Evolutionary conservation across 805 yeast genomes (phyloP).

Genomic region (Sugiyamaella marilandica): DNA sequence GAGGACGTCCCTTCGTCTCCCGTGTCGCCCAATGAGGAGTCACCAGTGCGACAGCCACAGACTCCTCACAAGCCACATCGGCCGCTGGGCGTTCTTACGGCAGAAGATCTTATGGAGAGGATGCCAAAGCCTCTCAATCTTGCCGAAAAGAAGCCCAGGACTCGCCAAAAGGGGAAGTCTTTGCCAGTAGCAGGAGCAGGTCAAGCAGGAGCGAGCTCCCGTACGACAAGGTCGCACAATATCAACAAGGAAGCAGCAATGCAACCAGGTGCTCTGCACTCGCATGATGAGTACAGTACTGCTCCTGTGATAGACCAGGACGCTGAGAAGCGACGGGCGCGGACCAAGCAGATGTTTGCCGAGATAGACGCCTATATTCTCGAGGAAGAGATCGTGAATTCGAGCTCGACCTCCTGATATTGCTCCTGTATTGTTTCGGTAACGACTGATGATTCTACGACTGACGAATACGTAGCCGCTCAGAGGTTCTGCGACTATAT

Average conservation of each 20-base stretch:
- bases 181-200: not conserved
- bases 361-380: constrained; percentile 20
- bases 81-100: not conserved
- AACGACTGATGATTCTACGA: not conserved
- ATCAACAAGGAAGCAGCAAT: not conserved
- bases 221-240: not conserved
- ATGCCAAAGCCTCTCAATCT: not conserved
- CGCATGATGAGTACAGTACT: not conserved
- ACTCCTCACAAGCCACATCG: not conserved
- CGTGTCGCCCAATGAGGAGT: not conserved
- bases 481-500: not conserved
- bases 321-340: not conserved
- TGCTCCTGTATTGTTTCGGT: not conserved
- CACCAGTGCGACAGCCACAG: not conserved
- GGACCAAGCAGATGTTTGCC: constrained; percentile 15
- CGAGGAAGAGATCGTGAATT: constrained; percentile 11
- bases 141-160: not conserved
- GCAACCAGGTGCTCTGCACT: not conserved
- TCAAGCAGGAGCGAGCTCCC: not conserved
- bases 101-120: not conserved
- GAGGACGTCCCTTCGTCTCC: constrained; percentile 4
- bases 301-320: not conserved
- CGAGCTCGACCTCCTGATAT: not conserved
- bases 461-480: not conserved
- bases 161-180: not conserved